Evolutionary conservation across 1,284 basidiomycete genomes (phyloP).

Genomic region (Takashimella tepidaria): DNA sequence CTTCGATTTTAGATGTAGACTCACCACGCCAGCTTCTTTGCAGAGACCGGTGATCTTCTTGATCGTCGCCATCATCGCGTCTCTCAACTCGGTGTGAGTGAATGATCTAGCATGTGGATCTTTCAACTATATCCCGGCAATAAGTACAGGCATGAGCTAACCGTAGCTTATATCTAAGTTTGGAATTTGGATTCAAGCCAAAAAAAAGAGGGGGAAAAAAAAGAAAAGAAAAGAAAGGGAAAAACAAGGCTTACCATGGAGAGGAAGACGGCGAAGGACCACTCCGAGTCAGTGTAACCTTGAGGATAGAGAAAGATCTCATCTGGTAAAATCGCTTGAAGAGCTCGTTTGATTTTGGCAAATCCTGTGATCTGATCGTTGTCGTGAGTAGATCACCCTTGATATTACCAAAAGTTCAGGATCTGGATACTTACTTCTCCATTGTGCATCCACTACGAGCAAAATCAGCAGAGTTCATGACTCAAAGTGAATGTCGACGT

Average conservation of each 20-base stretch:
- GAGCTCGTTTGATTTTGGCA: constrained; percentile 66
- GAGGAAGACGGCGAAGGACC: constrained; percentile 87
- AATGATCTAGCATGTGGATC: constrained; percentile 61
- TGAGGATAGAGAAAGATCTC: constrained; percentile 77
- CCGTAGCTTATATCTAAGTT: too few species aligned
- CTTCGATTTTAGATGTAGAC: too few species aligned
- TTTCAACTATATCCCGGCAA: constrained; percentile 58
- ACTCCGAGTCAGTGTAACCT: constrained; percentile 95
- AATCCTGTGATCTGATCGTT: constrained; percentile 69
- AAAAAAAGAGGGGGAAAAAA: too few species aligned
- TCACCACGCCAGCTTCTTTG: constrained; percentile 66
- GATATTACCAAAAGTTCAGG: too few species aligned
- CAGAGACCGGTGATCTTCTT: constrained; percentile 67
- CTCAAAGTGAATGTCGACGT: background rate
- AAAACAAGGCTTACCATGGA: constrained; percentile 78
- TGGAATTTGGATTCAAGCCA: too few species aligned
- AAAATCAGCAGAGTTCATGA: constrained; percentile 2
- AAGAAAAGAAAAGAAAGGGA: too few species aligned
- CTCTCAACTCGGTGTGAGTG: constrained; percentile 46
- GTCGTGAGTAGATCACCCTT: too few species aligned
- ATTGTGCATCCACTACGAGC: constrained; percentile 93
- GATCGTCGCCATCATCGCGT: constrained; percentile 84
- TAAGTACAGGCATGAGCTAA: constrained; percentile 15
- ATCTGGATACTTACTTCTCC: constrained; percentile 53
- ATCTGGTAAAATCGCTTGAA: constrained; percentile 71